phyloP scores from a whole-genome alignment of 805 yeast species.

The Candida easanensis region DNA sequence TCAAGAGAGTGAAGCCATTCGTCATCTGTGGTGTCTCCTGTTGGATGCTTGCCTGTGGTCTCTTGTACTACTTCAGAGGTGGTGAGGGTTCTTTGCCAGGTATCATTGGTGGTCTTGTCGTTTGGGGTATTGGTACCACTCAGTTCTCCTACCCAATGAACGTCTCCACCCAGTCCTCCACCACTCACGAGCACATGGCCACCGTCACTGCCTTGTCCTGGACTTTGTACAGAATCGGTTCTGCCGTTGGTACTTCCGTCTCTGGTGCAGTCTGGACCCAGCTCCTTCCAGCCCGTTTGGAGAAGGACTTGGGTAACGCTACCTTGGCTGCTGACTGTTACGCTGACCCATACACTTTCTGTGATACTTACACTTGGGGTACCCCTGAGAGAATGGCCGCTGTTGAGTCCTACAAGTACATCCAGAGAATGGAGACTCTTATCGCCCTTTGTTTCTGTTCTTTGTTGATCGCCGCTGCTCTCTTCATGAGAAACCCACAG shows the following conservation, averaged over 20 bases:
- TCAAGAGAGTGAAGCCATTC: constrained; percentile 54
- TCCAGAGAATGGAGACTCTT: constrained; percentile 56
- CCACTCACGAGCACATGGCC: constrained; percentile 69
- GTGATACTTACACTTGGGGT: constrained; percentile 53
- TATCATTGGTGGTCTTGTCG: constrained; percentile 60
- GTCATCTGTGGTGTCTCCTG: constrained; percentile 55
- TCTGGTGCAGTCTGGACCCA: constrained; percentile 78
- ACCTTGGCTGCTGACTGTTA: constrained; percentile 47
- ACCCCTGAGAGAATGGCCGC: constrained; percentile 57
- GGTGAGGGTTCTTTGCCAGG: constrained; percentile 51
- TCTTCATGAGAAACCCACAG: constrained; percentile 52
- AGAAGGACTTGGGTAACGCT: constrained; percentile 33
- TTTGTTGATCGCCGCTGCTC: constrained; percentile 43
- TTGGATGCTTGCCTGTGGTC: constrained; percentile 60
- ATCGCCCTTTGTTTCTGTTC: constrained; percentile 51
- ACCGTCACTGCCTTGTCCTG: constrained; percentile 56
- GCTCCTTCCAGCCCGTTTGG: constrained; percentile 42
- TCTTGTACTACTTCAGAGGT: constrained; percentile 55
- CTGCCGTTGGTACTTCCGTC: constrained; percentile 59
- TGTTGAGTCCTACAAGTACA: constrained; percentile 54
- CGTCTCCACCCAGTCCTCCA: constrained; percentile 57
- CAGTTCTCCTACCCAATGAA: constrained; percentile 67
- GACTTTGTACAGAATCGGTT: constrained; percentile 59
- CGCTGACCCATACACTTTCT: constrained; percentile 50
- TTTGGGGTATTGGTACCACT: constrained; percentile 70